Conservation (phyloP, 1,284 basidiomycete species). For the Pyrrhoderma lamaoense region DNA sequence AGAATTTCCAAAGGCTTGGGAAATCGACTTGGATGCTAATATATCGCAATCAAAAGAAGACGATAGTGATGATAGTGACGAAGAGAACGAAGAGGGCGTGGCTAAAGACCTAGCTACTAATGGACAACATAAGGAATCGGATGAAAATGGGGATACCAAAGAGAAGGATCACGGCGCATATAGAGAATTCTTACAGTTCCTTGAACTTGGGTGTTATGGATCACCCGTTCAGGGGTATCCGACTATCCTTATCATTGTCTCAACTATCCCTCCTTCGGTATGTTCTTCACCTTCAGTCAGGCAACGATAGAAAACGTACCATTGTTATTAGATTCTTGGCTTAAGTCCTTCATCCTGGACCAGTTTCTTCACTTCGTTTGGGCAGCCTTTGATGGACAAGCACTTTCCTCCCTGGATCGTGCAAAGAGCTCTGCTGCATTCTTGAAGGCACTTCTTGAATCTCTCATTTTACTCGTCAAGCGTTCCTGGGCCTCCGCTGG, state of each 20-base stretch:
- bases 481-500: constrained; percentile 28
- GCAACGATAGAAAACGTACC: too few relatives aligned
- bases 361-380: constrained; percentile 65
- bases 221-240: constrained; percentile 75
- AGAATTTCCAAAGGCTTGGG: constrained; percentile 65
- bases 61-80: constrained; percentile 21
- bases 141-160: constrained; percentile 24
- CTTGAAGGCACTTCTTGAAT: constrained; percentile 64
- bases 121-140: constrained; percentile 14
- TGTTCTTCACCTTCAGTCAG: too few relatives aligned
- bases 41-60: constrained; percentile 19
- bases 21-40: constrained; percentile 30
- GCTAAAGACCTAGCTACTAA: constrained; percentile 18
- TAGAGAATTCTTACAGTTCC: constrained; percentile 65
- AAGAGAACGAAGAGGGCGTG: constrained; percentile 10
- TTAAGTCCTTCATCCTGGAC: constrained; percentile 25
- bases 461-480: constrained; percentile 48
- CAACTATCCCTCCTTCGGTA: constrained; percentile 65
- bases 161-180: constrained; percentile 43
- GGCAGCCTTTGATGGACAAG: constrained; percentile 63
- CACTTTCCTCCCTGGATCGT: constrained; percentile 43
- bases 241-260: constrained; percentile 66
- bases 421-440: constrained; percentile 51
- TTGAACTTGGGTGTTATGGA: constrained; percentile 67
- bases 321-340: constrained; percentile 15